These are phyloP conservation scores for Alnus glutinosa DNA, from an alignment of 306 rosid genomes.

Conservation along the genomic window DNA sequence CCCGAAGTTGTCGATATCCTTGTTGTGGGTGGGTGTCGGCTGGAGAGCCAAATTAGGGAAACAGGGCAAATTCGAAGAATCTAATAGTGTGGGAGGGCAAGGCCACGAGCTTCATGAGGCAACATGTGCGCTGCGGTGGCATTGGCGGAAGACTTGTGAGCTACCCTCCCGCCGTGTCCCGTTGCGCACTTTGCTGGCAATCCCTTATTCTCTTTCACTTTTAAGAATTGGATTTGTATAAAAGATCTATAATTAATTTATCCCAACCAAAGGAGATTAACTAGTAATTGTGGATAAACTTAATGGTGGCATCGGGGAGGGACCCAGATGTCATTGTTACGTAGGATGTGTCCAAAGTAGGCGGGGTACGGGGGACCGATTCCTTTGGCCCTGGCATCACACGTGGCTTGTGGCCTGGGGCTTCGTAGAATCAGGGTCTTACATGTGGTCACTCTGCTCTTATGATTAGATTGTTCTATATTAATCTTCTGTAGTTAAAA, in stretches of 20 bases:
- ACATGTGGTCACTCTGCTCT: slow-evolving; percentile 12
- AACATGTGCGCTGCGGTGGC: slow-evolving; percentile 17
- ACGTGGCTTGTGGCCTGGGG: slow-evolving; percentile 35
- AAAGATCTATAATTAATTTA: not conserved
- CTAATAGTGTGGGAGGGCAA: not conserved
- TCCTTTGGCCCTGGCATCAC: slow-evolving; percentile 15
- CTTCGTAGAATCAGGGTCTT: slow-evolving; percentile 14
- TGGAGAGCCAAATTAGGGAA: not conserved
- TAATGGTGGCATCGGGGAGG: not conserved
- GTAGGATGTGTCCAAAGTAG: not conserved
- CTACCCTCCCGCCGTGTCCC: not conserved
- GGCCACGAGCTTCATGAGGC: not conserved
- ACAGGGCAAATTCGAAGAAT: not conserved
- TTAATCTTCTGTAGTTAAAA: not conserved
- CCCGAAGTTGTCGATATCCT: not conserved
- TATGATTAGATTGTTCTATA: not conserved
- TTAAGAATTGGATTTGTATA: not conserved
- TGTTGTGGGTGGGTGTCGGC: not conserved
- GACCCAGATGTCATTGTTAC: slow-evolving; percentile 2
- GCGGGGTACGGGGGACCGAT: not conserved
- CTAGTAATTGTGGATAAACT: not conserved
- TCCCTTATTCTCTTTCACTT: slow-evolving; percentile 1
- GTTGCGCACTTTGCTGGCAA: slow-evolving; percentile 18
- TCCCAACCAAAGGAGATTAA: not conserved
- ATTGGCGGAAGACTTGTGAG: slow-evolving; percentile 24